Percentiles rank a stretch among this genome's conserved stretches.
Conservation (phyloP, 2,329 filamentous ascomycete genomes). For the Aspergillus hortae region DNA sequence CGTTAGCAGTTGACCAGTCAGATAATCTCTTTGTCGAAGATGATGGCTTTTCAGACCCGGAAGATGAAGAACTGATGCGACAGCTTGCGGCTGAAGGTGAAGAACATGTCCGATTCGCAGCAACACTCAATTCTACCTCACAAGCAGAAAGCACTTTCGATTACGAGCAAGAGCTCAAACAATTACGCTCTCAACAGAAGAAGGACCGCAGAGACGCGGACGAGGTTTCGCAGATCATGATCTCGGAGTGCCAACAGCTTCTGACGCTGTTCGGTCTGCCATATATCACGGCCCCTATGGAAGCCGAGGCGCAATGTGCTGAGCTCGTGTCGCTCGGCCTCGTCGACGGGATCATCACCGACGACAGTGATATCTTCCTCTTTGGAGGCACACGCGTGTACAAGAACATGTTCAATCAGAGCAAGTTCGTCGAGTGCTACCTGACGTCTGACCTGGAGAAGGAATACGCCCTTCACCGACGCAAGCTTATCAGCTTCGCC, state of each 20-base stretch:
- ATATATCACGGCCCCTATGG: slow-evolving; percentile 97
- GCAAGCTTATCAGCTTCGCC: slow-evolving; percentile 82
- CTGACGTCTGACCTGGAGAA: slow-evolving; percentile 77
- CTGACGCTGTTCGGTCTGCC: slow-evolving; percentile 88
- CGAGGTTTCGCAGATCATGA: slow-evolving; percentile 94
- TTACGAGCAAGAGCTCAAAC: slow-evolving; percentile 83
- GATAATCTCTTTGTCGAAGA: slow-evolving; percentile 42
- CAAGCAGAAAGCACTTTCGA: slow-evolving; percentile 67
- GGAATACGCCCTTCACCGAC: slow-evolving; percentile 81
- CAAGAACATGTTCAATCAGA: slow-evolving; percentile 99
- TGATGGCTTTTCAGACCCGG: slow-evolving; percentile 75
- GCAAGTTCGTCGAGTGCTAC: slow-evolving; percentile 97
- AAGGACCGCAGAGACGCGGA: slow-evolving; percentile 94
- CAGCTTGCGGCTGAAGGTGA: slow-evolving; percentile 87
- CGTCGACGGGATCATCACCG: slow-evolving; percentile 96
- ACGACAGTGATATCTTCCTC: slow-evolving; percentile 93
- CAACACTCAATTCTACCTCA: slow-evolving; percentile 74
- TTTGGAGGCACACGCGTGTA: slow-evolving; percentile 96
- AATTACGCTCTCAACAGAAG: slow-evolving; percentile 88
- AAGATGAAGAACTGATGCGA: slow-evolving; percentile 83
- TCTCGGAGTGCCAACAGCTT: slow-evolving; percentile 88
- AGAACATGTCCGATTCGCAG: slow-evolving; percentile 90
- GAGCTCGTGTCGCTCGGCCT: slow-evolving; percentile 81
- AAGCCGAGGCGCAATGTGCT: slow-evolving; percentile 96
- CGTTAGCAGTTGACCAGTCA: slow-evolving; percentile 10